Percentiles rank a stretch among this genome's conserved stretches.
phyloP scores from a whole-genome alignment of 345 rosid genomes.

The Populus euphratica region DNA sequence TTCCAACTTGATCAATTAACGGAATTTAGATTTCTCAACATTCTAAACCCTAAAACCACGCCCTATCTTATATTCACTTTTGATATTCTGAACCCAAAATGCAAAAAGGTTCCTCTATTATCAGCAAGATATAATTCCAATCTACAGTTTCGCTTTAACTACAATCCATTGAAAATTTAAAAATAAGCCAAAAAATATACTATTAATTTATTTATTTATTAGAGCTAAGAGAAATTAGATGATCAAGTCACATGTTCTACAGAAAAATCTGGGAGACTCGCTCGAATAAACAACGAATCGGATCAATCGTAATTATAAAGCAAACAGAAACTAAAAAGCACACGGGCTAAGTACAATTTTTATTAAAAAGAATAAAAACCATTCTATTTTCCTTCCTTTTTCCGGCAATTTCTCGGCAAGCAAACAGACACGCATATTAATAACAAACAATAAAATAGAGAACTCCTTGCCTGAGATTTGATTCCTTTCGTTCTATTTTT shows the following conservation, averaged over 20 bases:
- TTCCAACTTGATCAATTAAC: background rate
- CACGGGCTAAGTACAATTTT: background rate
- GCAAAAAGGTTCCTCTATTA: background rate
- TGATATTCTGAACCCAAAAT: background rate
- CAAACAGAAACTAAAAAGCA: background rate
- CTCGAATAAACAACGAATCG: background rate
- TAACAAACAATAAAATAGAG: background rate
- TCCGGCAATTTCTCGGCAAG: constrained; percentile 1
- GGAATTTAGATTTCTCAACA: background rate
- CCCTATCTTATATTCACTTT: background rate
- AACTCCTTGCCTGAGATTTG: constrained; percentile 33
- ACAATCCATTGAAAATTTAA: background rate
- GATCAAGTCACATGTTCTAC: background rate
- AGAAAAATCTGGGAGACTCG: background rate
- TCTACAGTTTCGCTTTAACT: background rate
- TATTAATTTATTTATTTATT: background rate
- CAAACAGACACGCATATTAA: background rate
- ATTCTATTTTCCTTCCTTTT: background rate
- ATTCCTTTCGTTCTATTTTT: background rate
- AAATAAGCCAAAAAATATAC: background rate
- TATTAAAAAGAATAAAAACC: background rate
- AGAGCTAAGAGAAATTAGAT: background rate
- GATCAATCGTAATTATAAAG: background rate
- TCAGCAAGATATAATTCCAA: background rate
- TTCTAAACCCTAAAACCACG: background rate